A percentile compares a stretch with the other conserved stretches of the same genome.
phyloP scores from a whole-genome alignment of 1,139 yeast genomes.

The Meyerozyma carpophila region DNA sequence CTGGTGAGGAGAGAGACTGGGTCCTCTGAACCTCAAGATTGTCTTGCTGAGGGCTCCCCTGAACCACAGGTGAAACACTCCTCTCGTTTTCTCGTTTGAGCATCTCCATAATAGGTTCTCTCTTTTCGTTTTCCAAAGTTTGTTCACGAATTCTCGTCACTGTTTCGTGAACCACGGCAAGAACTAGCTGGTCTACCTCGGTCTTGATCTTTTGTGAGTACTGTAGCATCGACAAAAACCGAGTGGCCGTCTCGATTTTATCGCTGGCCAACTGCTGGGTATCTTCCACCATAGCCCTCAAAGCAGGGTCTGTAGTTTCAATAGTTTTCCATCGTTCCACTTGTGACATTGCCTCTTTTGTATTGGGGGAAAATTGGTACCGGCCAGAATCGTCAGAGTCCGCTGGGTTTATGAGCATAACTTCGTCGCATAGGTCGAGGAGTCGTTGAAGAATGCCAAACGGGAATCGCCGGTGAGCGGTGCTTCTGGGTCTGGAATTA shows the following conservation, averaged over 20 bases:
- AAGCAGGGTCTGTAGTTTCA: conserved; percentile 60
- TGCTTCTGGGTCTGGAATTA: background rate
- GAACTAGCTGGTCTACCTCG: conserved; percentile 74
- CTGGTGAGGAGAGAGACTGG: background rate
- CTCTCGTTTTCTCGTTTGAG: background rate
- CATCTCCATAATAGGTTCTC: background rate
- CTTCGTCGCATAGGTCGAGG: conserved; percentile 69
- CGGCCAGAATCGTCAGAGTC: conserved; percentile 30
- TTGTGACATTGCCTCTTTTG: conserved; percentile 58
- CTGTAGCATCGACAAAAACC: conserved; percentile 72
- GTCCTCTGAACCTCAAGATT: background rate
- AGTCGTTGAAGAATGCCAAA: conserved; percentile 61
- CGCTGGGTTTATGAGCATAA: conserved; percentile 65
- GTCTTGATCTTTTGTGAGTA: conserved; percentile 76
- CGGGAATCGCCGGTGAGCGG: conserved; percentile 43
- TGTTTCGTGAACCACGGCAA: conserved; percentile 61
- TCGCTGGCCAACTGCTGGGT: conserved; percentile 57
- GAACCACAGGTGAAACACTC: background rate
- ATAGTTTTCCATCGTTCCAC: conserved; percentile 53
- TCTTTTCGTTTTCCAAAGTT: conserved; percentile 19
- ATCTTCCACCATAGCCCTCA: conserved; percentile 59
- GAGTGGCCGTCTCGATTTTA: conserved; percentile 68
- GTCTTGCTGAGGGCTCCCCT: background rate
- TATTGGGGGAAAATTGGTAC: conserved; percentile 59
- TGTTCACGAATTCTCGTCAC: conserved; percentile 47